phyloP scores from a whole-genome alignment of 495 filamentous ascomycete genomes.

The Bacidia rubella region DNA sequence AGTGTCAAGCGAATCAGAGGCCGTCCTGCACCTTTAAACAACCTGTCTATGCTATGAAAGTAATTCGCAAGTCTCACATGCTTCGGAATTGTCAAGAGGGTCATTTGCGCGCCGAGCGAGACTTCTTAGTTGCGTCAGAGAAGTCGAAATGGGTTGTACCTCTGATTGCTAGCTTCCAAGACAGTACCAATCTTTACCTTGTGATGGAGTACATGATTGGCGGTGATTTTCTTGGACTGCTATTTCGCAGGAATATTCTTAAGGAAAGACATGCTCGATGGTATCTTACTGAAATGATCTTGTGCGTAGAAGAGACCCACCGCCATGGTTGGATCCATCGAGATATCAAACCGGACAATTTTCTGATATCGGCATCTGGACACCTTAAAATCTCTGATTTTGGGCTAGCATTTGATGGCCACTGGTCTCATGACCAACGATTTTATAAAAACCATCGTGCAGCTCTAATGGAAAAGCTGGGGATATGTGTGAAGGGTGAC shows the following conservation, averaged over 20 bases:
- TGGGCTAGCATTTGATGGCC: conserved; percentile 84
- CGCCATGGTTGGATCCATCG: conserved; percentile 79
- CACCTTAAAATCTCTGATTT: conserved; percentile 95
- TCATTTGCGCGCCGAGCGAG: conserved; percentile 79
- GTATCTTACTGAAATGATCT: conserved; percentile 89
- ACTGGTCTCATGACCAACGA: conserved; percentile 79
- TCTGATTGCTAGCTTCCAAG: conserved; percentile 79
- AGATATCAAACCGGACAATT: conserved; percentile 95
- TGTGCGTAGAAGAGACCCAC: conserved; percentile 89
- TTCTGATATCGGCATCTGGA: conserved; percentile 73
- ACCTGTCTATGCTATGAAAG: conserved; percentile 82
- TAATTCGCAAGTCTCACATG: conserved; percentile 87
- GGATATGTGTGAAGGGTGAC: conserved; percentile 64
- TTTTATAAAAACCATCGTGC: conserved; percentile 78
- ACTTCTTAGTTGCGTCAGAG: conserved; percentile 78
- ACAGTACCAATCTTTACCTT: conserved; percentile 68
- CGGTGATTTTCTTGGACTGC: conserved; percentile 76
- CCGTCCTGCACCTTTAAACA: conserved; percentile 2
- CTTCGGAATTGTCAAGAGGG: conserved; percentile 81
- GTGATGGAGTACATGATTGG: conserved; percentile 98
- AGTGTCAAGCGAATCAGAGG: conserved; percentile 5
- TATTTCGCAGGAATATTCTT: conserved; percentile 71
- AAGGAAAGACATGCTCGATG: conserved; percentile 64
- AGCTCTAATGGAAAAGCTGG: conserved; percentile 57
- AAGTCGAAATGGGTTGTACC: conserved; percentile 79